A percentile compares a stretch with the other conserved stretches of the same genome.
Conservation (phyloP, 495 filamentous ascomycete genomes). For the Pseudoneurospora amorphoporcata region DNA sequence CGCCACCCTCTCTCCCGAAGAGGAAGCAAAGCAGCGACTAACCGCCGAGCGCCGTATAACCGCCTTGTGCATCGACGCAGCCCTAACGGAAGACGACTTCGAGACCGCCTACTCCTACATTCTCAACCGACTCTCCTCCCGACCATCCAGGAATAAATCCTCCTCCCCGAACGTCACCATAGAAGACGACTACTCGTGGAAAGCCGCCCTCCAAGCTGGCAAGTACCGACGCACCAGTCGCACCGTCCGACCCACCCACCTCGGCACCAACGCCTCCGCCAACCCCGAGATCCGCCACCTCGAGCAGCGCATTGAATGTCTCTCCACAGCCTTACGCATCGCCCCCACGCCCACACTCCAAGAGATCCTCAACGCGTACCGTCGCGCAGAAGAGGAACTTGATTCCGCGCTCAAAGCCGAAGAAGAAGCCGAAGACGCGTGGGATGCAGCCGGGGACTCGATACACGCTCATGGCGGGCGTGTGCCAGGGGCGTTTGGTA, state of each 20-base stretch:
- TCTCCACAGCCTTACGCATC: slow-evolving; percentile 73
- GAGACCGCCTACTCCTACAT: slow-evolving; percentile 96
- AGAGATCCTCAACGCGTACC: slow-evolving; percentile 78
- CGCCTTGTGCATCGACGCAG: slow-evolving; percentile 81
- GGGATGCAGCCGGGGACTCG: slow-evolving; percentile 56
- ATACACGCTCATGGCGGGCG: slow-evolving; percentile 50
- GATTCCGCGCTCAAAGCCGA: slow-evolving; percentile 58
- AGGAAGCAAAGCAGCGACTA: slow-evolving; percentile 21
- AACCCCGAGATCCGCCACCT: slow-evolving; percentile 53
- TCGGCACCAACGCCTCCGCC: slow-evolving; percentile 38
- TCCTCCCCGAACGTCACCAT: slow-evolving; percentile 10
- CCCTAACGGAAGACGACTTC: slow-evolving; percentile 80
- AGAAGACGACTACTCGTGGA: slow-evolving; percentile 80
- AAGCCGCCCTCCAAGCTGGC: slow-evolving; percentile 80
- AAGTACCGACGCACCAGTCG: slow-evolving; percentile 51
- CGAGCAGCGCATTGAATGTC: slow-evolving; percentile 82
- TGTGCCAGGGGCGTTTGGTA: slow-evolving; percentile 32
- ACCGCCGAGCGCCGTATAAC: slow-evolving; percentile 58
- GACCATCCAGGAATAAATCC: background rate
- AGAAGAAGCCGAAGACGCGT: slow-evolving; percentile 59
- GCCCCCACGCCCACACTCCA: slow-evolving; percentile 68
- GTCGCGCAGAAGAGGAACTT: slow-evolving; percentile 80
- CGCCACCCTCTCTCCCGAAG: slow-evolving; percentile 9
- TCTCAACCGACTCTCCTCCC: slow-evolving; percentile 47
- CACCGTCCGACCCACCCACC: slow-evolving; percentile 37